Conservation (phyloP, 108 stramenopile species). For the Skeletonema potamos region DNA sequence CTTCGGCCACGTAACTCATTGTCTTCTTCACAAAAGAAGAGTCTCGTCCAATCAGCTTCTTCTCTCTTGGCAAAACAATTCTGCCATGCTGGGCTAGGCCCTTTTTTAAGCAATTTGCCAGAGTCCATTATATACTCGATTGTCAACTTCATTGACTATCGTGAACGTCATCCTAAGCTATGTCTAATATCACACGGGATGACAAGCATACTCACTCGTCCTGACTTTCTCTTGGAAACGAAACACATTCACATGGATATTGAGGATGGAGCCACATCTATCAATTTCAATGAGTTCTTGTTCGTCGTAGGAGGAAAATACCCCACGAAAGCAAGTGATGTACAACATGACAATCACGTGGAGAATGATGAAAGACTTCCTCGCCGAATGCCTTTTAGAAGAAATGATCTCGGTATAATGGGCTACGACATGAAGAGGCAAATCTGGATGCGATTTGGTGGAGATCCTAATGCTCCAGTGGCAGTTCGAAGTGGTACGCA, state of each 20-base stretch:
- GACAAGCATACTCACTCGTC: conserved; percentile 9
- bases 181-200: conserved; percentile 16
- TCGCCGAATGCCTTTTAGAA: conserved; percentile 23
- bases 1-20: background rate
- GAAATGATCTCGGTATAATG: conserved; percentile 27
- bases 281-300: conserved; percentile 21
- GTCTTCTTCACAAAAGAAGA: background rate
- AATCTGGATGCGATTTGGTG: conserved; percentile 26
- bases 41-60: background rate
- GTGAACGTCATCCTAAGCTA: conserved; percentile 19
- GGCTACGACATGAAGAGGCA: conserved; percentile 10
- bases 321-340: conserved; percentile 7
- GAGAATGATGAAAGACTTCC: conserved; percentile 5
- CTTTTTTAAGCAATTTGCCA: conserved; percentile 8
- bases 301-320: conserved; percentile 29
- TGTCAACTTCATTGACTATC: conserved; percentile 17
- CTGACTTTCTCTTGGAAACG: conserved; percentile 22
- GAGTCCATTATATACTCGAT: conserved; percentile 23
- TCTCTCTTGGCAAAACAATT: background rate
- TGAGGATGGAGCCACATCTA: background rate
- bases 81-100: conserved; percentile 10
- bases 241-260: conserved; percentile 21
- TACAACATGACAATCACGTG: background rate
- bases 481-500: background rate
- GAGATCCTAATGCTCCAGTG: conserved; percentile 7